Conservation (phyloP, 2,329 filamentous ascomycete species). For the Pseudogymnoascus sp. region DNA sequence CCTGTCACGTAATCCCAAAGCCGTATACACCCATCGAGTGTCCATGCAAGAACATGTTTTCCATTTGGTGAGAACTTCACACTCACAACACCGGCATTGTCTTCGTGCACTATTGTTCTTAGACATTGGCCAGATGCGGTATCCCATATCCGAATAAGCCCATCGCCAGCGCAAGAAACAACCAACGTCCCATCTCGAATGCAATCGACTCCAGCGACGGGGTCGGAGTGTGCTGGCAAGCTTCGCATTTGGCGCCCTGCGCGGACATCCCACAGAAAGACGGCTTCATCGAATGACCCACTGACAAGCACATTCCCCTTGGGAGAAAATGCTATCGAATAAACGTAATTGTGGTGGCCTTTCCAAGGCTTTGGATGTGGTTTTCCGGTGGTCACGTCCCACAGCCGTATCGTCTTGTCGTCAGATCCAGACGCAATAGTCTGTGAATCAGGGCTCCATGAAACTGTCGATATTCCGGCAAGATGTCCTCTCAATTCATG, state of each 20-base stretch:
- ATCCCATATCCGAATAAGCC: constrained; percentile 91
- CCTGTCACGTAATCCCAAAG: constrained; percentile 94
- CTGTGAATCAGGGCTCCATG: constrained; percentile 87
- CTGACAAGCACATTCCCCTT: constrained; percentile 96
- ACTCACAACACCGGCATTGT: constrained; percentile 80
- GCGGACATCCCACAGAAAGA: constrained; percentile 93
- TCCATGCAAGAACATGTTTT: constrained; percentile 84
- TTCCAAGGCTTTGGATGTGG: constrained; percentile 51
- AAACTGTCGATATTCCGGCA: constrained; percentile 81
- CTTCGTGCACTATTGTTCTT: constrained; percentile 89
- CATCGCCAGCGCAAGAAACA: constrained; percentile 84
- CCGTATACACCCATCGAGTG: constrained; percentile 79
- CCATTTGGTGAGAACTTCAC: constrained; percentile 94
- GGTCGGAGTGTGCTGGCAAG: constrained; percentile 88
- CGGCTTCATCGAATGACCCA: constrained; percentile 93
- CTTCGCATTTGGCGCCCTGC: constrained; percentile 81
- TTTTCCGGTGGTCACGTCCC: constrained; percentile 62
- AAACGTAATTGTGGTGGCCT: constrained; percentile 94
- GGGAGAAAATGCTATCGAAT: constrained; percentile 88
- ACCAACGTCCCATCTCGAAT: constrained; percentile 86
- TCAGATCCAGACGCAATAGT: constrained; percentile 87
- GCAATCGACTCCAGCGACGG: constrained; percentile 88
- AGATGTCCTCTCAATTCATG: constrained; percentile 90
- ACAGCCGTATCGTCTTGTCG: constrained; percentile 90
- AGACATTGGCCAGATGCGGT: constrained; percentile 91